Conservation (phyloP, 176 grass and related monocot species). For the Eleusine coracana region DNA sequence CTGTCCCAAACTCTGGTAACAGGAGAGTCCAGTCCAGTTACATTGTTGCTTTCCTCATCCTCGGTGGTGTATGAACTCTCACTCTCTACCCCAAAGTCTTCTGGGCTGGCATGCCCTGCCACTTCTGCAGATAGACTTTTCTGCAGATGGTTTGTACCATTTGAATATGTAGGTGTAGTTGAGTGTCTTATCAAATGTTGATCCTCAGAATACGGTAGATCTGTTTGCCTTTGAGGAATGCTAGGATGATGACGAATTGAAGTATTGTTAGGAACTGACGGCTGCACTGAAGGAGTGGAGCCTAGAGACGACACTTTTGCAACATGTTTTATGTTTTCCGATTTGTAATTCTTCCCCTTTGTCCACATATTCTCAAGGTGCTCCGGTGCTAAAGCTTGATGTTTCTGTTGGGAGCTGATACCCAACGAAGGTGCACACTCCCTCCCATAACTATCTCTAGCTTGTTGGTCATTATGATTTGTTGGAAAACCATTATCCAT, state of each 20-base stretch:
- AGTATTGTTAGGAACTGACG: slow-evolving; percentile 37
- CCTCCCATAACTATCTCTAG: slow-evolving; percentile 35
- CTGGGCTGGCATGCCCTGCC: slow-evolving; percentile 43
- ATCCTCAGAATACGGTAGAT: slow-evolving; percentile 18
- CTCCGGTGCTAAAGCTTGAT: slow-evolving; percentile 75
- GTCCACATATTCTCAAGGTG: slow-evolving; percentile 97
- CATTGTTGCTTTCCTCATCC: slow-evolving; percentile 72
- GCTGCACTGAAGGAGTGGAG: slow-evolving; percentile 35
- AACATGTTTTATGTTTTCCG: slow-evolving; percentile 51
- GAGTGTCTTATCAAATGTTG: slow-evolving; percentile 43
- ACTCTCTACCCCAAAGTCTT: slow-evolving; percentile 66
- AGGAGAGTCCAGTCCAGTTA: slow-evolving; percentile 91
- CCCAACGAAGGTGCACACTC: slow-evolving; percentile 59
- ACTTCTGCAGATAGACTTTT: slow-evolving; percentile 52
- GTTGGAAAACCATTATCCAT: slow-evolving; percentile 25
- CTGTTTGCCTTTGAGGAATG: slow-evolving; percentile 34
- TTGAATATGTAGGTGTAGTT: slow-evolving; percentile 43
- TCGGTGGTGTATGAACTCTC: slow-evolving; percentile 72
- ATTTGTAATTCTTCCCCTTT: slow-evolving; percentile 92
- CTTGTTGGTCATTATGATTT: slow-evolving; percentile 46
- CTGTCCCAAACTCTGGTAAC: slow-evolving; percentile 99
- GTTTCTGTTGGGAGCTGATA: slow-evolving; percentile 52
- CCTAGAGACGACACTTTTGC: slow-evolving; percentile 43
- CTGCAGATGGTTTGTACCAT: slow-evolving; percentile 36
- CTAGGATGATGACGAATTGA: slow-evolving; percentile 14